These are phyloP conservation scores for Calonectria pteridis DNA, from an alignment of 2,329 filamentous ascomycete species.

Conservation along the genomic window DNA sequence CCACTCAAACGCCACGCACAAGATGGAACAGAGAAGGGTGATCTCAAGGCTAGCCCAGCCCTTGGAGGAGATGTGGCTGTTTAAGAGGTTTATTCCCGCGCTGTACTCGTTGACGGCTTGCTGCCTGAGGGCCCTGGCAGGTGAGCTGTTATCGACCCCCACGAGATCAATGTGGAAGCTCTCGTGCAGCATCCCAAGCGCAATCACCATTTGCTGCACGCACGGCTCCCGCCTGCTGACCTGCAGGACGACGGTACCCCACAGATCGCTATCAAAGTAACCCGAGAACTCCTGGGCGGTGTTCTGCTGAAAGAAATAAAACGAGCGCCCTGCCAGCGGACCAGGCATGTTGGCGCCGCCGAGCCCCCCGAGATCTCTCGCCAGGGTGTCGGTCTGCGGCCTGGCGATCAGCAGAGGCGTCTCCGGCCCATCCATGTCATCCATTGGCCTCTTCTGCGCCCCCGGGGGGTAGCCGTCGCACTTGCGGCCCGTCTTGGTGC, in stretches of 20 bases:
- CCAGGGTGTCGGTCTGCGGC: not conserved
- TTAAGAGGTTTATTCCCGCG: conserved; percentile 24
- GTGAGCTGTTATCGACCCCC: not conserved
- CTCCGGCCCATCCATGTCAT: not conserved
- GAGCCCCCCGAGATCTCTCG: not conserved
- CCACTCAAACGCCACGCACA: conserved; percentile 38
- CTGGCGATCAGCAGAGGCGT: not conserved
- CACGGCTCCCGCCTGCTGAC: conserved; percentile 34
- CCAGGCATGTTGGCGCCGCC: not conserved
- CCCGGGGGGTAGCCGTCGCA: conserved; percentile 26
- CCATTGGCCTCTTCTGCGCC: not conserved
- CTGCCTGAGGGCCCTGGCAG: conserved; percentile 5
- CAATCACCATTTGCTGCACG: conserved; percentile 32
- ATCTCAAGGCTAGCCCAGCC: conserved; percentile 32
- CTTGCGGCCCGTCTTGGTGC: conserved; percentile 26
- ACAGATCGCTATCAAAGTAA: conserved; percentile 35
- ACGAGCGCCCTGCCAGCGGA: conserved; percentile 14
- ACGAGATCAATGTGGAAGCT: conserved; percentile 27
- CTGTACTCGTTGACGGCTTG: conserved; percentile 28
- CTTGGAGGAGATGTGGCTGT: conserved; percentile 29
- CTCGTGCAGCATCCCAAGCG: conserved; percentile 31
- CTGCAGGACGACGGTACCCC: conserved; percentile 32
- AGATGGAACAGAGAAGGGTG: conserved; percentile 32
- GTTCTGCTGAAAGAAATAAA: conserved; percentile 31
- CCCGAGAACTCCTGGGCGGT: conserved; percentile 31